Conservation (phyloP, 2,329 filamentous ascomycete genomes). For the Sporothrix euskadiensis region DNA sequence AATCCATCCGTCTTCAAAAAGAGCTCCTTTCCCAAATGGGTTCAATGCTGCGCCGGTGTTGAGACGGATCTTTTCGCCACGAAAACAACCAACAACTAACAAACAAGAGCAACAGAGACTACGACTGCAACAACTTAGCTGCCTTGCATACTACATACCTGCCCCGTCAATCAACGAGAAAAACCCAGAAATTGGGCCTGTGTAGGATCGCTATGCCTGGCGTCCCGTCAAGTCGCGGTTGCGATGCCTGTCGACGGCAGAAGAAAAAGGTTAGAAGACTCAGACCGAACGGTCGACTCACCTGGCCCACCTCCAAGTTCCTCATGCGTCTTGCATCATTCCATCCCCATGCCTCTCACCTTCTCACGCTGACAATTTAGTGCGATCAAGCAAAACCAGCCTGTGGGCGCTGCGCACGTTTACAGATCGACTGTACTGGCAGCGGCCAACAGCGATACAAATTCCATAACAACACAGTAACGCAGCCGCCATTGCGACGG, state of each 20-base stretch:
- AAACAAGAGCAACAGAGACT: not conserved
- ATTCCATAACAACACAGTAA: slow-evolving; percentile 29
- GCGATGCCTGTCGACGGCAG: slow-evolving; percentile 31
- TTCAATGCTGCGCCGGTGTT: slow-evolving; percentile 4
- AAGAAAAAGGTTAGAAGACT: slow-evolving; percentile 30
- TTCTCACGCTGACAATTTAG: slow-evolving; percentile 15
- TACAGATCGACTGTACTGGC: slow-evolving; percentile 29
- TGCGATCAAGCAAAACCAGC: slow-evolving; percentile 31
- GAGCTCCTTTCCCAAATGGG: slow-evolving; percentile 6
- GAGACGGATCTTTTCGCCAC: not conserved
- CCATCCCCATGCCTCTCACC: not conserved
- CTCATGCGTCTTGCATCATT: not conserved
- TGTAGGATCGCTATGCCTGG: slow-evolving; percentile 25
- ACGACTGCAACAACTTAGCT: not conserved
- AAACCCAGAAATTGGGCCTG: not conserved
- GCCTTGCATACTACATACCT: not conserved
- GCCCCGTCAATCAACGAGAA: not conserved
- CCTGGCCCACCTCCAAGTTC: not conserved
- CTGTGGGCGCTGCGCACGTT: slow-evolving; percentile 29
- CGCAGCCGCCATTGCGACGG: not conserved
- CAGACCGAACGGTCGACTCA: not conserved
- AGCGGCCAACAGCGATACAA: slow-evolving; percentile 31
- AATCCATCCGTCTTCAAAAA: not conserved
- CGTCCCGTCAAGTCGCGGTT: slow-evolving; percentile 31
- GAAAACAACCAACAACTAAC: not conserved